Conservation (phyloP, 139 green algal species). For the Chlorella vulgaris region DNA sequence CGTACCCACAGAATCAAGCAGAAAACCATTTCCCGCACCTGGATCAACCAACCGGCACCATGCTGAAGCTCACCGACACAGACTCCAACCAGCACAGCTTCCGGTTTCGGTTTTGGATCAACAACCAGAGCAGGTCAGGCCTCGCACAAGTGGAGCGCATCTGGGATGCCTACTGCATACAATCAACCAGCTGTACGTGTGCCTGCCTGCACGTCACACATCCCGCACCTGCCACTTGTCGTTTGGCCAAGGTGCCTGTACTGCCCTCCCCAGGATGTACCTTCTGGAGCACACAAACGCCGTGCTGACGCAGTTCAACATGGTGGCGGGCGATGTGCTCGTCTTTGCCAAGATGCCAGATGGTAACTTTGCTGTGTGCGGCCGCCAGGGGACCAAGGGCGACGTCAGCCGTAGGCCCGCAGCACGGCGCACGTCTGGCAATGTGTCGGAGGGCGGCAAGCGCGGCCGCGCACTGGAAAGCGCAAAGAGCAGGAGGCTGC, state of each 20-base stretch:
- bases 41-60: constrained; percentile 36
- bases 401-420: constrained; percentile 33
- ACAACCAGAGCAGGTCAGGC: constrained; percentile 52
- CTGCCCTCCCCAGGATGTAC: constrained; percentile 49
- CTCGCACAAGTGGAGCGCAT: no score
- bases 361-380: constrained; percentile 37
- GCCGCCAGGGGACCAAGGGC: constrained; percentile 34
- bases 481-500: constrained; percentile 1
- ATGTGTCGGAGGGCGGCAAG: background rate
- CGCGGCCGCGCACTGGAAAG: background rate
- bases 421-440: background rate
- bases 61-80: constrained; percentile 33
- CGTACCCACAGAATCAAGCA: constrained; percentile 50
- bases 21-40: constrained; percentile 50
- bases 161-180: background rate
- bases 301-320: constrained; percentile 27
- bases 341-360: constrained; percentile 40
- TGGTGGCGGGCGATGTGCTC: constrained; percentile 55
- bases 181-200: no score
- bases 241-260: no score
- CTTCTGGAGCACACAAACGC: constrained; percentile 50
- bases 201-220: background rate
- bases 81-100: constrained; percentile 34
- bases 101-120: constrained; percentile 55
- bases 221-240: background rate